Base-by-base conservation (phyloP, 176 grass and related monocot genomes). In the Saccharum officinarum region DNA sequence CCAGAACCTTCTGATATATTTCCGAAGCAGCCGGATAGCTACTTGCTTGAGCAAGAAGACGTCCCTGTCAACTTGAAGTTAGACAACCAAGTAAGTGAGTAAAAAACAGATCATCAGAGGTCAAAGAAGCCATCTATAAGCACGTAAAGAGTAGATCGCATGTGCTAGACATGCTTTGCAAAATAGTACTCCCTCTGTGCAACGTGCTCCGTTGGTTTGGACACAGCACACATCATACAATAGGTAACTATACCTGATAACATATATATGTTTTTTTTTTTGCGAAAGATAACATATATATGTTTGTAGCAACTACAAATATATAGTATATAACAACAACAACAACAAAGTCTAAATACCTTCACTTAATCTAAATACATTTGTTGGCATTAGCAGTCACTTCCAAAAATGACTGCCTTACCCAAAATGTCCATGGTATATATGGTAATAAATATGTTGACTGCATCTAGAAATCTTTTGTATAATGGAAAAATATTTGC, bases 21-120 rank as follows among this genome's bases (percentile, higher is more conserved):
- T 99, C 90, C 0, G 92, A 89, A 79, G 93, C 97, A 49, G 90
- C 78, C 78, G 73, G 49, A 75, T 92, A 99, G 63, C 87, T 92
- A 79, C 86, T 86, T 84, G 93, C 83, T 86, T 83, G 88, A 86
- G 91, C 82, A 92, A 91, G 97, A 94, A 99, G 91, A 31, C 88
- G 82, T 62, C 97, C 97, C 97, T 99, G 94, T 96, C 90, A 94
- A 93, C 94, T 96, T 94, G 88, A 94, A 85, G 80, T 92, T 57
- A 92, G 81, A 86, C 75, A 92, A 94, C 49, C 85, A 85, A 82
- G 82, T 90, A 88, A 91, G 81, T 81, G n/a, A n/a, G 59, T 22
- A 57, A 3, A 79, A 65, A 88, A 44, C 5, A 28, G 62, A 62
- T 30, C 41, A n/a, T 45, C 70, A 3, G 10, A 47, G 28, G 62